Base-by-base conservation (phyloP, 2,329 filamentous ascomycete genomes). In the Kalmusia sp. region DNA sequence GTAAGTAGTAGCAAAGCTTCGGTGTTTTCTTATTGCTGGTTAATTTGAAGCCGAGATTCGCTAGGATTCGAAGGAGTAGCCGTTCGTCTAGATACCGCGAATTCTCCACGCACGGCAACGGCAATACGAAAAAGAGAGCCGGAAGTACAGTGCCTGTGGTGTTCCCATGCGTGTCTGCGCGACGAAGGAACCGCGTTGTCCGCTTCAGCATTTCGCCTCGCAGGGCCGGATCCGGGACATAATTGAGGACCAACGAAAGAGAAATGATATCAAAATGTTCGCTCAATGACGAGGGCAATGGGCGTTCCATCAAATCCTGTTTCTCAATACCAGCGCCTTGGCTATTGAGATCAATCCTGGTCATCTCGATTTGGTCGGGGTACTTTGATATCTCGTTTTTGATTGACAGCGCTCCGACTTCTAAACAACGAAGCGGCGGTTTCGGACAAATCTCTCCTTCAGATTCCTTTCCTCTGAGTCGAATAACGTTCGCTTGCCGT, bases 281-380 rank as follows among this genome's bases (percentile, higher is more conserved):
- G 0, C 77, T 73, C 5, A 83, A 78, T 19, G 81, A 70, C 6
- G 61, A 71, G 0, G 93, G 93, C 3, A 93, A 74, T 0, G 92
- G 90, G 22, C 92, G 83, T 62, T 91, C 78, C 93, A 99, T 96
- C 68, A 99, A 98, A 73, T 99, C 92, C 70, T 97, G 92, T 73
- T 96, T 87, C 52, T 87, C 71, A 61, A 99, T 99, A 0, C 86
- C 87, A 1, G 88, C 81, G 40, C 87, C 88, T 69, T 96, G 92
- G 54, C 92, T 95, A 74, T 96, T 90, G 51, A 99, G 78, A 70
- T 99, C 95, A 71, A 99, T 97, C 59, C 92, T 85, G 56, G 87
- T 84, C 64, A 96, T 86, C 30, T 89, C 80, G 64, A 98, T 90
- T 37, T 84, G 70, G 6, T 81, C 81, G 56, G 88, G 61, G 35